Evolutionary conservation across 225 moss, liverwort and hornwort species (phyloP), one percentile per base, ranked within the genome.

Genomic region (Straminergon stramineum): DNA sequence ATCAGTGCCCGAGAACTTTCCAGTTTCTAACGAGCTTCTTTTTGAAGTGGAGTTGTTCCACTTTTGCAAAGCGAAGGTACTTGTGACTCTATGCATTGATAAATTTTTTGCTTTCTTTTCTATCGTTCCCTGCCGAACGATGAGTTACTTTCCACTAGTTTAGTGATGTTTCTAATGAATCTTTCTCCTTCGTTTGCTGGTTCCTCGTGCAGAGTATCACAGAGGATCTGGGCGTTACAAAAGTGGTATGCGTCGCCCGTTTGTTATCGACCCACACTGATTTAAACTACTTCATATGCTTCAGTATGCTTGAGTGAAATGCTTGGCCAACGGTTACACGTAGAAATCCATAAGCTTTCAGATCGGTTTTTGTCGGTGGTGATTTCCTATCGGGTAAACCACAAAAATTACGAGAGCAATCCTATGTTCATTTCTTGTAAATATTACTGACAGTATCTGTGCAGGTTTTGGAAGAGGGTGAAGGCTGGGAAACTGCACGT

Each of bases 401-500:
- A 65, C 83, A 61, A 63, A 61, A 67, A 39, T 73, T 57, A 65
- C 63, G 53, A 62, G 63, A 89, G 26, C 58, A 31, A 76, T 85
- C 74, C 32, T 81, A 56, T 61, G 68, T 67, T 79, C 53, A 73
- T 52, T 67, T 86, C 51, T 75, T 86, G 75, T 68, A 79, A 52
- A 63, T 79, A 62, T 90, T 53, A 83, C 84, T 91, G 81, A 91
- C 88, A 79, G 84, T 87, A 52, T 88, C 28, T 70, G 32, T 88
- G 67, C 95, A 99, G 99, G 96, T 99, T 75, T 91, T 96, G 89
- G 79, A 86, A 61, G 95, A 96, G 83, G 99, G 99, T 67, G 95
- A 97, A 74, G 97, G 99, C 85, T 99, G 99, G 99, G 99, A 99
- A 94, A 99, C 97, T 83, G 92, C 97, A 84, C 92, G 99, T 82